Conservation (phyloP, 352 stramenopile species). For the Globisporangium sylvaticum region DNA sequence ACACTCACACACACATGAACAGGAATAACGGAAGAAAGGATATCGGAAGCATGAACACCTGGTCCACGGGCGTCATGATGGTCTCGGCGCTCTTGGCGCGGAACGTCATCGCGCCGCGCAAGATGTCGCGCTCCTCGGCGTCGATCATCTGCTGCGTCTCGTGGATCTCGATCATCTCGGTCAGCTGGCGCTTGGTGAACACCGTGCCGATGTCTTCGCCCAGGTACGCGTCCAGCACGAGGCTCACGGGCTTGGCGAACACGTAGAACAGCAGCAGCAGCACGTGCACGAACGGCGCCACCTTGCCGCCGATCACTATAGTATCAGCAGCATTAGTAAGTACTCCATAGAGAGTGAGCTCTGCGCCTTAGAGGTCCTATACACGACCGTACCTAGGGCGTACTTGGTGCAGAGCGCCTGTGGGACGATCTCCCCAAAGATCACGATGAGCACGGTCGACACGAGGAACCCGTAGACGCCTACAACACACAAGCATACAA, state of each 20-base stretch:
- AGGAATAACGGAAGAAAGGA: constrained; percentile 8
- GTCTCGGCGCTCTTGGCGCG: constrained; percentile 87
- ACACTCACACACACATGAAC: not conserved
- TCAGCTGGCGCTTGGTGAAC: constrained; percentile 93
- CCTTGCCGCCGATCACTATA: constrained; percentile 59
- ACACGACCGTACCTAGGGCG: constrained; percentile 16
- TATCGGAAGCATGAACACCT: constrained; percentile 95
- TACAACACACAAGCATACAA: not conserved
- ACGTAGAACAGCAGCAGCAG: constrained; percentile 92
- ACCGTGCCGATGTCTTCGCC: constrained; percentile 95
- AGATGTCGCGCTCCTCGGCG: constrained; percentile 91
- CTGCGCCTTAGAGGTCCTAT: not conserved
- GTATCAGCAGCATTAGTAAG: not conserved
- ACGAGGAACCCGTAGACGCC: constrained; percentile 85
- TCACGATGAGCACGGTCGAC: constrained; percentile 91
- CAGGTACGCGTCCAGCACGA: constrained; percentile 90
- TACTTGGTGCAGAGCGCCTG: constrained; percentile 89
- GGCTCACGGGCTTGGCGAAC: constrained; percentile 92
- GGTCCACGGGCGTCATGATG: constrained; percentile 93
- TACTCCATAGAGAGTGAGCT: not conserved
- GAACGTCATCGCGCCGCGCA: constrained; percentile 94
- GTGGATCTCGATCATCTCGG: constrained; percentile 96
- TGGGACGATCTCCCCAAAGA: constrained; percentile 92
- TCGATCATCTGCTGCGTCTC: constrained; percentile 92
- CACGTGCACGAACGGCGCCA: constrained; percentile 90